These are phyloP conservation scores for Rhizoctonia solani DNA, from an alignment of 1,284 basidiomycete genomes.

Conservation along the genomic window DNA sequence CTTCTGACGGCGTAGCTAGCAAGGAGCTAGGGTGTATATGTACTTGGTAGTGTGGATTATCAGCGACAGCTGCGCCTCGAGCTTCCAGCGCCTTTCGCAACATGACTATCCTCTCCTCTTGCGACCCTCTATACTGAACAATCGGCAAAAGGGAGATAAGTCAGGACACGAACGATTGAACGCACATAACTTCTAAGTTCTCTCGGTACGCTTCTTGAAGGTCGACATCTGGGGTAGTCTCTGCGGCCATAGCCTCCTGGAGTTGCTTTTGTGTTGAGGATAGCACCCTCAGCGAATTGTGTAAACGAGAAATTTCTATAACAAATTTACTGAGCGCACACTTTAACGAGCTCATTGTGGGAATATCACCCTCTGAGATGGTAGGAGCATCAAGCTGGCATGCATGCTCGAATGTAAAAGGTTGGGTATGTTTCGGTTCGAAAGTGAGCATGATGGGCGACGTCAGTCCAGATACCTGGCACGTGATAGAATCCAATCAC, in stretches of 20 bases:
- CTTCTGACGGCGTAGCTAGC: neutral
- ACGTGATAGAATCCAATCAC: too few species aligned
- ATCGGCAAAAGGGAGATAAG: neutral
- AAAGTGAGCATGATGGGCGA: conserved; percentile 17
- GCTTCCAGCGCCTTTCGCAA: conserved; percentile 34
- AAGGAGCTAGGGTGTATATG: neutral
- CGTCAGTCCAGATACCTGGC: too few species aligned
- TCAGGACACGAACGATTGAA: neutral
- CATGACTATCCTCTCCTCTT: conserved; percentile 35
- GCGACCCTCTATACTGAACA: conserved; percentile 26
- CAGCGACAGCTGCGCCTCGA: conserved; percentile 33
- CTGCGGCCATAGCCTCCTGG: conserved; percentile 11
- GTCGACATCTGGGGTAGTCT: conserved; percentile 21
- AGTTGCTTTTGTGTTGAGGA: conserved; percentile 33
- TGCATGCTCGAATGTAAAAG: conserved; percentile 34
- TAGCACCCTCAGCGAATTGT: conserved; percentile 32
- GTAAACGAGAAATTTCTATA: conserved; percentile 34
- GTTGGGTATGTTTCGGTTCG: conserved; percentile 28
- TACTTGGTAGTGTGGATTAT: conserved; percentile 31
- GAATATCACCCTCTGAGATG: conserved; percentile 34
- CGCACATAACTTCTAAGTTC: conserved; percentile 33
- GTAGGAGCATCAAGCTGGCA: conserved; percentile 32
- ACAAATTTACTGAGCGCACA: too few species aligned
- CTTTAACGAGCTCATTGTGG: too few species aligned
- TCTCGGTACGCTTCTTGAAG: conserved; percentile 31